Evolutionary conservation across 306 rosid genomes (phyloP).

Genomic region (Luffa aegyptiaca): DNA sequence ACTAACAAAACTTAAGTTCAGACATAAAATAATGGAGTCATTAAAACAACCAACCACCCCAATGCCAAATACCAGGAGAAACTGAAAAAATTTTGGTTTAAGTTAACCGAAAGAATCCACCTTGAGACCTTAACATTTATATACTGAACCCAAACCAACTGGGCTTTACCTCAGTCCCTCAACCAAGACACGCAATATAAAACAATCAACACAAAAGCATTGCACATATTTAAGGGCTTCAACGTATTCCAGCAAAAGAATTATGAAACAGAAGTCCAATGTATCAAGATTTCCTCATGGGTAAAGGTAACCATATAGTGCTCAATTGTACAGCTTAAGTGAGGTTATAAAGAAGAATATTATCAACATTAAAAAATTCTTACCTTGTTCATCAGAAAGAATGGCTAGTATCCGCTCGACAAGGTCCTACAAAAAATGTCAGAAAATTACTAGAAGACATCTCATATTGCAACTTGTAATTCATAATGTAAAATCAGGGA

Average conservation of each 20-base stretch:
- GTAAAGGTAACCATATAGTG: not conserved
- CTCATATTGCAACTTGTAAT: not conserved
- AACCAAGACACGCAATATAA: not conserved
- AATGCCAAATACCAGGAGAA: not conserved
- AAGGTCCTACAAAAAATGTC: conserved; percentile 63
- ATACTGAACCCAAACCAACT: not conserved
- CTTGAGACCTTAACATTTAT: not conserved
- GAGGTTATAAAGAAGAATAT: not conserved
- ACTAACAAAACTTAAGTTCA: not conserved
- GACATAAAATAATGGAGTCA: not conserved
- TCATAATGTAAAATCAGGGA: conserved; percentile 2
- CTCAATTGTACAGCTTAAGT: not conserved
- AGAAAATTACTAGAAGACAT: not conserved
- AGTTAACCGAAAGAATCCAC: not conserved
- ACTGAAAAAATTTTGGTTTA: not conserved
- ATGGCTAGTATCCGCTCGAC: conserved; percentile 65
- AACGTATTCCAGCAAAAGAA: not conserved
- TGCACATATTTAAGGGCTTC: not conserved
- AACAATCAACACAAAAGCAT: not conserved
- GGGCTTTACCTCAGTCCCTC: not conserved
- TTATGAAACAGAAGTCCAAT: not conserved
- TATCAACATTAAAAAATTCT: conserved; percentile 1
- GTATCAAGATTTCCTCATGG: not conserved
- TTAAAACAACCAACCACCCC: not conserved
- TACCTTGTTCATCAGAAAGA: conserved; percentile 85